Evolutionary conservation across 2,329 filamentous ascomycete species (phyloP), one percentile per base, ranked within the genome.

Genomic region (Colletotrichum navitas): DNA sequence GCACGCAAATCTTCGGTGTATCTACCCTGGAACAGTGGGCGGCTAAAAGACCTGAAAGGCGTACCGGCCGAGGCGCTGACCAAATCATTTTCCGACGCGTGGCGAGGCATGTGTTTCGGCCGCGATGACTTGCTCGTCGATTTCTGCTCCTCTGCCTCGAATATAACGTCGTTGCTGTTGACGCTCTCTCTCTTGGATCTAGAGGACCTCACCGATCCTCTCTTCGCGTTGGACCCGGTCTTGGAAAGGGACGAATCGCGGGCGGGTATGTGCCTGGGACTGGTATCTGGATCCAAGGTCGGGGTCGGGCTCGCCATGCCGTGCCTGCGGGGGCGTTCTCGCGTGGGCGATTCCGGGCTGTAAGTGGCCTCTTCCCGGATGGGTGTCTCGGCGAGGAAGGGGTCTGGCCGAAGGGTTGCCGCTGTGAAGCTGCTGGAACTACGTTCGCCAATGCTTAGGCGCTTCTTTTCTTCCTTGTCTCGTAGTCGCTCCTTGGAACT

Each of bases 201-300:
- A 1, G 86, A 84, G 1, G 83, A 84, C 39, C 86, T 84, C 6
- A 82, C 83, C 18, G 85, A 87, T 1, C 87, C 85, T 66, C 89
- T 85, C 79, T 86, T 90, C 12, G 82, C 83, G 54, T 84, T 85
- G 26, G 83, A 80, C 11, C 85, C 85, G 1, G 87, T 85, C 75
- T 88, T 92, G 62, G 88, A 84, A 45, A 93, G 81, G 47, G 91
- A 94, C 1, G 91, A 94, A 66, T 93, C 91, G 67, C 91, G 87
- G 10, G 85, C 80, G 0, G 92, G 92, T 65, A 94, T 93, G 10
- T 85, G 80, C 60, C 87, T 83, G 2, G 86, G 85, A 65, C 82
- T 86, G 34, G 82, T 77, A 75, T 63, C 83, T 80, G 10, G 79
- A 78, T 34, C 80, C n/a, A 78, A 49, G 66, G 26, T 52, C 43